phyloP scores from a whole-genome alignment of 1,284 basidiomycete genomes.

The Malassezia pachydermatis region DNA sequence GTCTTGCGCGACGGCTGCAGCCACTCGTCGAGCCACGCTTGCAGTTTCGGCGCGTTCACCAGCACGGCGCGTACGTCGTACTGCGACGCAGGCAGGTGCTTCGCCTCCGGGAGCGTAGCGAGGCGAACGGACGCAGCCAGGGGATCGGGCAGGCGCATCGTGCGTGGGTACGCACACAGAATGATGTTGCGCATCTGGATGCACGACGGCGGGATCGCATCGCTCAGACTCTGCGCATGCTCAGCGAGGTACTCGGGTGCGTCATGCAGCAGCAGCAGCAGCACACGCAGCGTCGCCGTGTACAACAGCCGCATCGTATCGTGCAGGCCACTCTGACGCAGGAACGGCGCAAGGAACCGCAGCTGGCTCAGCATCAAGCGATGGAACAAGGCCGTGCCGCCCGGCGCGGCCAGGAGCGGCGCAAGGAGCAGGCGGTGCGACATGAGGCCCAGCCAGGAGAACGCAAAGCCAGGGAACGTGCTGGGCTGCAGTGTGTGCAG shows the following conservation, averaged over 20 bases:
- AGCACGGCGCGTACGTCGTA: constrained; percentile 78
- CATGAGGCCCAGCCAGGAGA: constrained; percentile 93
- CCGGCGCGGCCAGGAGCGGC: constrained; percentile 64
- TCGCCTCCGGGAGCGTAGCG: constrained; percentile 70
- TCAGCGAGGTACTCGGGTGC: constrained; percentile 97
- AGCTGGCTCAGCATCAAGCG: constrained; percentile 82
- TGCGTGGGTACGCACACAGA: constrained; percentile 82
- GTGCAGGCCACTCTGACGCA: constrained; percentile 69
- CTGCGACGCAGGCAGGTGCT: constrained; percentile 73
- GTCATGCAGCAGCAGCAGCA: constrained; percentile 91
- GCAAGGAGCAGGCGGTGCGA: constrained; percentile 97
- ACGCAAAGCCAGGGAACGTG: constrained; percentile 94
- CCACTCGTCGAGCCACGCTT: constrained; percentile 20
- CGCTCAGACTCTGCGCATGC: constrained; percentile 90
- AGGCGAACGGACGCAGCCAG: constrained; percentile 51
- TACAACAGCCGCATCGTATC: constrained; percentile 79
- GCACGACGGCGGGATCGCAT: constrained; percentile 81
- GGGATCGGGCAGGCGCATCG: constrained; percentile 75
- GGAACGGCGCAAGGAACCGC: constrained; percentile 84
- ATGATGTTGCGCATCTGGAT: constrained; percentile 94
- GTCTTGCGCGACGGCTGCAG: no score
- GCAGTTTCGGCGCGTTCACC: constrained; percentile 54
- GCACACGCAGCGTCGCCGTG: constrained; percentile 77
- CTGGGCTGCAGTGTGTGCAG: constrained; percentile 91
- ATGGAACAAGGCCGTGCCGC: constrained; percentile 88